phyloP scores from a whole-genome alignment of 306 rosid species.

The Calophaca sinica region DNA sequence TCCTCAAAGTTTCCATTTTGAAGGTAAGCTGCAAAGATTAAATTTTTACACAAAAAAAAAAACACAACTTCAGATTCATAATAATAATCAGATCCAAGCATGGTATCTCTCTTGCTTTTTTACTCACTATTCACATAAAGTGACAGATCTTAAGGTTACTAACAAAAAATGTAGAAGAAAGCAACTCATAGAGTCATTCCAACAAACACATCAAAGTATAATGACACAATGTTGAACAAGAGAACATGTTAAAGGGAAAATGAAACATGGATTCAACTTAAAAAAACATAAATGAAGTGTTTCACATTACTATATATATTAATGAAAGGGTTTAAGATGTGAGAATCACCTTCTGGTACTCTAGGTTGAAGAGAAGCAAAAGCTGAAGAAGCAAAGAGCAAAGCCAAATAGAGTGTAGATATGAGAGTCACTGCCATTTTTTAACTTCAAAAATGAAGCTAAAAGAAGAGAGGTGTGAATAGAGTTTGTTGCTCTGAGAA shows the following conservation, averaged over 20 bases:
- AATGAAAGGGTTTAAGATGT: neutral
- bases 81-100: slow-evolving; percentile 32
- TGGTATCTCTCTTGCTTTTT: neutral
- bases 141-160: slow-evolving; percentile 30
- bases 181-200: slow-evolving; percentile 10
- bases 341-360: slow-evolving; percentile 65
- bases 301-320: too few relatives aligned
- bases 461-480: neutral
- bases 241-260: slow-evolving; percentile 1
- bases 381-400: slow-evolving; percentile 56
- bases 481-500: slow-evolving; percentile 37
- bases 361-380: slow-evolving; percentile 58
- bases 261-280: neutral
- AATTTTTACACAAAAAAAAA: neutral
- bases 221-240: neutral
- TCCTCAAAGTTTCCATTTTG: slow-evolving; percentile 90
- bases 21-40: slow-evolving; percentile 60
- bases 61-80: neutral
- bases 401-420: slow-evolving; percentile 48
- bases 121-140: neutral
- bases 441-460: neutral
- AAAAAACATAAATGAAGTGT: too few relatives aligned
- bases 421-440: slow-evolving; percentile 60
- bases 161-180: slow-evolving; percentile 1
- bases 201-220: slow-evolving; percentile 32